A percentile compares a stretch with the other conserved stretches of the same genome.
Conservation (phyloP, 2,329 filamentous ascomycete genomes). For the Phialophora chinensis region DNA sequence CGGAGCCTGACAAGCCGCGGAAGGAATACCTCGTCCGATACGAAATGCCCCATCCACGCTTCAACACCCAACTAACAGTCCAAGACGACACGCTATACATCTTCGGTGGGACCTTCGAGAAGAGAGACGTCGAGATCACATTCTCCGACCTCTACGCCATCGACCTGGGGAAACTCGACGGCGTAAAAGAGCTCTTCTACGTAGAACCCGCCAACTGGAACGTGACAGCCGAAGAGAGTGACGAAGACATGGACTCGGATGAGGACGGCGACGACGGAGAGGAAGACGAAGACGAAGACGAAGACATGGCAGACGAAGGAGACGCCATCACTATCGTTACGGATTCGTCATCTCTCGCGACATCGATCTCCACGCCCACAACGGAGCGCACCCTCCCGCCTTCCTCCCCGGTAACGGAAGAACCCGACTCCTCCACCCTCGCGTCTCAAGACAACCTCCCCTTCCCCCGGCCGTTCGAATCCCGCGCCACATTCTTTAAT, state of each 20-base stretch:
- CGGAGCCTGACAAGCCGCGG: constrained; percentile 58
- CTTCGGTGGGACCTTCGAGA: constrained; percentile 93
- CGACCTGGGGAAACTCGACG: constrained; percentile 92
- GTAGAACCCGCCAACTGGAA: constrained; percentile 87
- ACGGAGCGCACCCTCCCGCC: constrained; percentile 46
- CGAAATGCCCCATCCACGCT: constrained; percentile 87
- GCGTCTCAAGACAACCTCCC: constrained; percentile 52
- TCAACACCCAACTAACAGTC: constrained; percentile 88
- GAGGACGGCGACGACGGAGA: constrained; percentile 34
- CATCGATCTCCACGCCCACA: constrained; percentile 44
- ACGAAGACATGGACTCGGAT: constrained; percentile 42
- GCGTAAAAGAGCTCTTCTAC: constrained; percentile 88
- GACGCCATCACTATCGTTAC: constrained; percentile 46
- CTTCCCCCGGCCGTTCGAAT: constrained; percentile 82
- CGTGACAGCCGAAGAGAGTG: constrained; percentile 66
- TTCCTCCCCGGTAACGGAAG: constrained; percentile 28
- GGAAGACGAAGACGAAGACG: constrained; percentile 48
- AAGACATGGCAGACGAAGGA: constrained; percentile 50
- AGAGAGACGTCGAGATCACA: constrained; percentile 91
- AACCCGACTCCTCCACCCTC: constrained; percentile 39
- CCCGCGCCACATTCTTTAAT: constrained; percentile 86
- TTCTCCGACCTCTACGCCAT: constrained; percentile 95
- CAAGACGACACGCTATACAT: constrained; percentile 93
- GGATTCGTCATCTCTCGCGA: constrained; percentile 11
- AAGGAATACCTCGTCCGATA: constrained; percentile 69